Evolutionary conservation across 129 eudicot species (phyloP), one percentile per base, ranked within the genome.

Genomic region (Artemisia annua): DNA sequence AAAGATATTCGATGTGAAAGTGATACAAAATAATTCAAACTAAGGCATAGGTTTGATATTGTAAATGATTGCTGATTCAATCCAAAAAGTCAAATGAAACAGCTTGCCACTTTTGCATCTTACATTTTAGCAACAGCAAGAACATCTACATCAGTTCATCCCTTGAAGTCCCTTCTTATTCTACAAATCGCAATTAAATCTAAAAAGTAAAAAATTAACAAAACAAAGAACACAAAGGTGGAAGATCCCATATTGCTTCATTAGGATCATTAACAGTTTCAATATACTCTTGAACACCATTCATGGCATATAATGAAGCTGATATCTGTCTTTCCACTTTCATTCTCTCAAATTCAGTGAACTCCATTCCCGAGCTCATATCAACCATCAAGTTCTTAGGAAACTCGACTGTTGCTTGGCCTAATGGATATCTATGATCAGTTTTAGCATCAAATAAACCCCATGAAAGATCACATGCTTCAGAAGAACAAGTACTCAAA

Each of bases 211-310:
- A 51, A 24, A 65, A 10, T 43, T 61, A 83, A 77, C 83, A 84
- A 70, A 87, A 93, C 76, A 85, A 76, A 62, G 98, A 76, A 80
- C 84, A 89, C 20, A 89, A 69, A 80, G 97, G 90, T 63, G 98
- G 98, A 84, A 89, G 96, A 87, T 89, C 98, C 98, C 98, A 93
- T 32, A 93, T 72, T 4, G 88, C 72, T 67, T 87, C 95, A 78
- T 70, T 83, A 67, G 91, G 88, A 87, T 92, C 98, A 80, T 79
- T 84, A 11, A 85, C 75, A 63, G 88, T 82, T n/a, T 93, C 96
- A 82, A 87, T 84, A 73, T 82, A 89, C 75, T 89, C 96, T 66
- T 89, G 97, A 67, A 84, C 90, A 11, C 89, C 95, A 51, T 93
- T 93, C 76, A 85, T 82, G 0, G 92, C 88, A 17, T 89, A 87